Conservation (phyloP, 441 rosid genomes). For the Pelargonium fulgidum region DNA sequence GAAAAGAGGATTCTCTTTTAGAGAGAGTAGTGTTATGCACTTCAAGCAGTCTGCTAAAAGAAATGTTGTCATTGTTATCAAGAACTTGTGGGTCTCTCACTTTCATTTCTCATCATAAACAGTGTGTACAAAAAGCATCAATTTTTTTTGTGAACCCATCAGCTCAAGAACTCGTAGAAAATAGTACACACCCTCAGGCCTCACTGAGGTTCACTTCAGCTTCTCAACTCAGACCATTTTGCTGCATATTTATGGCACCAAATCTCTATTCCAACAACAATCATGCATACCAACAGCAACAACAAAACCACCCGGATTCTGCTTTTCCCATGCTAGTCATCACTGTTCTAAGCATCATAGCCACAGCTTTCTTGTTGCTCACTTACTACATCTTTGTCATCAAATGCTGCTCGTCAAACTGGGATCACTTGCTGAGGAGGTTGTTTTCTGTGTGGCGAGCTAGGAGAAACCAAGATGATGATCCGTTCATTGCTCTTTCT, state of each 20-base stretch:
- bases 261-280: background rate
- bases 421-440: slow-evolving; percentile 35
- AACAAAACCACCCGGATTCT: slow-evolving; percentile 31
- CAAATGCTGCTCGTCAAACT: slow-evolving; percentile 46
- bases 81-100: background rate
- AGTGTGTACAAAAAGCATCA: background rate
- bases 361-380: slow-evolving; percentile 40
- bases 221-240: background rate
- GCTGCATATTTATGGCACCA: background rate
- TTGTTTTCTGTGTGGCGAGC: slow-evolving; percentile 25
- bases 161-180: background rate
- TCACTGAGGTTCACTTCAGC: background rate
- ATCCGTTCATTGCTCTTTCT: slow-evolving; percentile 48
- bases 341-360: slow-evolving; percentile 35
- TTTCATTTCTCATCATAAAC: slow-evolving; percentile 5
- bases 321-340: slow-evolving; percentile 41
- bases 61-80: too few relatives aligned
- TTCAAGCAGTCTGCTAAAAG: background rate
- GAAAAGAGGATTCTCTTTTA: background rate
- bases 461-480: slow-evolving; percentile 32
- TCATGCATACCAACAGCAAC: too few relatives aligned
- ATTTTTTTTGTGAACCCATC: background rate
- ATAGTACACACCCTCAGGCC: background rate
- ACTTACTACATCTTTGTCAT: slow-evolving; percentile 40
- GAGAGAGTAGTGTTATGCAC: background rate